Evolutionary conservation across 257 asterid genomes (phyloP).

Genomic region (Leonotis leonurus): DNA sequence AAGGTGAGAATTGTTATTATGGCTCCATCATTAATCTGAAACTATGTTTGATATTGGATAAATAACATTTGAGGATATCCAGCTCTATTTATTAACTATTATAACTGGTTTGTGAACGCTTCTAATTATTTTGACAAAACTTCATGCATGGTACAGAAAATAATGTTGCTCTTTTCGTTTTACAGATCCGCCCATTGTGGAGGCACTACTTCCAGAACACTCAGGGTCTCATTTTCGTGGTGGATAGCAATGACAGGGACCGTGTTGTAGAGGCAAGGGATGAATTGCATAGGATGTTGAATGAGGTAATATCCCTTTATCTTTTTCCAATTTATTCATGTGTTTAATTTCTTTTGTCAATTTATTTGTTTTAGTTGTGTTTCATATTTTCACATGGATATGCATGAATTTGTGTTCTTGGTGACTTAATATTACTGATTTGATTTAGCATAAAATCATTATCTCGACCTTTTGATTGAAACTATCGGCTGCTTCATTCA

Average conservation of each 20-base stretch:
- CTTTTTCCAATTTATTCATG: too few relatives aligned
- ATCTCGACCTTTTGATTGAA: background rate
- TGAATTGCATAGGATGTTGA: conserved; percentile 93
- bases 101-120: background rate
- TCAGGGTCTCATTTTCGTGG: conserved; percentile 89
- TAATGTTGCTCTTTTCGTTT: conserved; percentile 6
- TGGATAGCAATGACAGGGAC: conserved; percentile 93
- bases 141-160: background rate
- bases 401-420: background rate
- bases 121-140: background rate
- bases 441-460: background rate
- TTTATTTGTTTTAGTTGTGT: background rate
- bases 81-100: background rate
- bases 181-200: conserved; percentile 94
- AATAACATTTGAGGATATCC: background rate
- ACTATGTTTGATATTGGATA: background rate
- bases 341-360: too few relatives aligned
- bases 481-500: conserved; percentile 28
- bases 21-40: background rate
- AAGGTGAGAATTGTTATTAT: conserved; percentile 30
- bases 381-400: background rate
- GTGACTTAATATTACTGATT: background rate
- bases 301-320: conserved; percentile 85
- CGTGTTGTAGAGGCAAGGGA: conserved; percentile 94
- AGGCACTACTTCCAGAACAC: conserved; percentile 97